phyloP scores from a whole-genome alignment of 345 rosid species.

The Combretum micranthum region DNA sequence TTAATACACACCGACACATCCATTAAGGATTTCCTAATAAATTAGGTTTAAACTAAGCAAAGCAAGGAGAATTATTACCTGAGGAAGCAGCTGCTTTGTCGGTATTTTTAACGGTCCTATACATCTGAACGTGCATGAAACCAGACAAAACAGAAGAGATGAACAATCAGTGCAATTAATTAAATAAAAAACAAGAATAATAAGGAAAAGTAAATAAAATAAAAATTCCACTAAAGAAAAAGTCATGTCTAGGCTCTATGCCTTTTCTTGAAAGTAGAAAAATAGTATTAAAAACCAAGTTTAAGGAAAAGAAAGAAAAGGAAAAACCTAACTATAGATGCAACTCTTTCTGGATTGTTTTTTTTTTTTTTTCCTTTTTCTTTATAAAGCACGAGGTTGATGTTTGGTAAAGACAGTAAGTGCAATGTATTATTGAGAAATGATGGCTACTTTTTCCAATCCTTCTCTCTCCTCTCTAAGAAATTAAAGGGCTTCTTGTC shows the following conservation, averaged over 20 bases:
- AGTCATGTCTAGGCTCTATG: neutral
- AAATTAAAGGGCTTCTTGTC: slow-evolving; percentile 17
- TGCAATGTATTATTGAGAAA: slow-evolving; percentile 56
- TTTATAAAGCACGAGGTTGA: slow-evolving; percentile 41
- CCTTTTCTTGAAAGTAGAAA: neutral
- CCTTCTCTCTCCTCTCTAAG: slow-evolving; percentile 15
- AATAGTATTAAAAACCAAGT: neutral
- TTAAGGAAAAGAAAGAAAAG: slow-evolving; percentile 1
- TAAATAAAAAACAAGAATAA: neutral
- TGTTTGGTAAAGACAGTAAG: slow-evolving; percentile 53
- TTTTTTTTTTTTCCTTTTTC: slow-evolving; percentile 10
- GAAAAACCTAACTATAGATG: slow-evolving; percentile 24
- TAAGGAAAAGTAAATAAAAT: slow-evolving; percentile 4
- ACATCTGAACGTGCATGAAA: slow-evolving; percentile 45
- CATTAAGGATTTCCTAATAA: neutral
- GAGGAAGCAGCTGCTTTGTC: slow-evolving; percentile 44
- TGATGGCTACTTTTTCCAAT: slow-evolving; percentile 40
- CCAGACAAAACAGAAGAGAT: slow-evolving; percentile 15
- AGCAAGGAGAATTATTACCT: slow-evolving; percentile 21
- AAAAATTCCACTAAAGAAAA: neutral
- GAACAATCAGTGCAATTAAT: neutral
- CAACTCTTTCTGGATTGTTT: slow-evolving; percentile 20
- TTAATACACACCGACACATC: too few species aligned
- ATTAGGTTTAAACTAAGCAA: neutral
- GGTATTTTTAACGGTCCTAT: slow-evolving; percentile 53